These are phyloP conservation scores for Termitomyces heimii DNA, from an alignment of 768 basidiomycete species.

Conservation along the genomic window DNA sequence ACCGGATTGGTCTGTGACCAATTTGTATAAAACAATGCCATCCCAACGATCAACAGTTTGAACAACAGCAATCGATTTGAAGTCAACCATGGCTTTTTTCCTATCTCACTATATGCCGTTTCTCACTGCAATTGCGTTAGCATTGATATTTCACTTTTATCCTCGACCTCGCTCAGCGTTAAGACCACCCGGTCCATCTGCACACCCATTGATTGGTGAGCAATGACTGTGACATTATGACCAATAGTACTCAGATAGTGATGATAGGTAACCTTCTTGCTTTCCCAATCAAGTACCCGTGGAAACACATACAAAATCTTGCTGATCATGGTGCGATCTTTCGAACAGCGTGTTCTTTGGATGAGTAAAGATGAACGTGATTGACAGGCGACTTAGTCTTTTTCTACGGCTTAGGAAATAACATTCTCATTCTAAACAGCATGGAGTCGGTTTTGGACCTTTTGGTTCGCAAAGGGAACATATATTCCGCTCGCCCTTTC, in stretches of 20 bases:
- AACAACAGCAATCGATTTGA: too few species aligned
- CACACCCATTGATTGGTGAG: constrained; percentile 1
- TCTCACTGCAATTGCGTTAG: neutral
- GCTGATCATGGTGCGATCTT: neutral
- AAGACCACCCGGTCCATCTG: neutral
- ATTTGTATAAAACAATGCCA: too few species aligned
- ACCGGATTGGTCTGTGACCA: too few species aligned
- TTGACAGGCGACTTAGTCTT: neutral
- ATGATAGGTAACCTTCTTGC: neutral
- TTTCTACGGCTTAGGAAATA: neutral
- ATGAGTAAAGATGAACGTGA: neutral
- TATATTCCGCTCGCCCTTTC: neutral
- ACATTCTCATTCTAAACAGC: neutral
- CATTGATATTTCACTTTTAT: neutral
- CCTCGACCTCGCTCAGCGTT: neutral
- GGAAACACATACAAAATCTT: neutral
- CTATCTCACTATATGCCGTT: neutral
- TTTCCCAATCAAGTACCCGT: neutral
- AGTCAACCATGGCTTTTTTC: neutral
- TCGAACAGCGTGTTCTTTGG: too few species aligned
- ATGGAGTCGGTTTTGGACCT: neutral
- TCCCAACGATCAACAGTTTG: too few species aligned
- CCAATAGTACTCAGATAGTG: neutral
- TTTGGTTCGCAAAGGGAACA: neutral
- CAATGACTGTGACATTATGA: neutral